Percentiles rank a stretch among this genome's conserved stretches.
Conservation (phyloP, 2,329 filamentous ascomycete genomes). For the Aureobasidium sp. region DNA sequence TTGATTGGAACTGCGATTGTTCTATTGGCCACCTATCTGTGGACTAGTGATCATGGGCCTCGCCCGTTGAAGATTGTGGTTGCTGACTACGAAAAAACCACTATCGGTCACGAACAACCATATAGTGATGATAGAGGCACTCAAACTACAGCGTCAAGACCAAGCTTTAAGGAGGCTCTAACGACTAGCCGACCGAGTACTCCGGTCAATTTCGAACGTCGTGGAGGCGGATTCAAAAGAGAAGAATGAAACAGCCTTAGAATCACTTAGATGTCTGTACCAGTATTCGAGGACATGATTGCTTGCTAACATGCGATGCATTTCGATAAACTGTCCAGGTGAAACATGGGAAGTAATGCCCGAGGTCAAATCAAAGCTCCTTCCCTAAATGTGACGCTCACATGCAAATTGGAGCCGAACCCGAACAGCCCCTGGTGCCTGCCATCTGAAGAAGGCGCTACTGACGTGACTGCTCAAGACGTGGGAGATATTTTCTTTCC, state of each 20-base stretch:
- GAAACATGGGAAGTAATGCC: not conserved
- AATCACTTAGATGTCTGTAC: not conserved
- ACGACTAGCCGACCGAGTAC: slow-evolving; percentile 40
- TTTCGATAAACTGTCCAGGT: not conserved
- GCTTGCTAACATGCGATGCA: not conserved
- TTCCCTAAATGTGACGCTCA: not conserved
- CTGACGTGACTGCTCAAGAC: not conserved
- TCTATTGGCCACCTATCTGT: slow-evolving; percentile 74
- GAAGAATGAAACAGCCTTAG: slow-evolving; percentile 22
- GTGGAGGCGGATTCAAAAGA: slow-evolving; percentile 23
- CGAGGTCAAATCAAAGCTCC: not conserved
- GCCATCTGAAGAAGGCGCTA: not conserved
- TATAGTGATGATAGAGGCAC: slow-evolving; percentile 27
- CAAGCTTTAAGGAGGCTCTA: slow-evolving; percentile 40
- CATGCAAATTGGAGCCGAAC: not conserved
- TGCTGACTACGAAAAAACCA: slow-evolving; percentile 68
- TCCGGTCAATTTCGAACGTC: slow-evolving; percentile 22
- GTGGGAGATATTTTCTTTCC: not conserved
- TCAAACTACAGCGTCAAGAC: slow-evolving; percentile 17
- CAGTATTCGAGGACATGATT: not conserved
- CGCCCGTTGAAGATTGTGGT: slow-evolving; percentile 60
- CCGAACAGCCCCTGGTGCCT: not conserved
- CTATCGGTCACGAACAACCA: slow-evolving; percentile 38
- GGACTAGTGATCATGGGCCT: slow-evolving; percentile 55
- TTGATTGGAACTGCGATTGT: slow-evolving; percentile 71